Percentiles rank a stretch among this genome's conserved stretches.
Conservation (phyloP, 495 filamentous ascomycete species). For the Aspergillus nanangensis region DNA sequence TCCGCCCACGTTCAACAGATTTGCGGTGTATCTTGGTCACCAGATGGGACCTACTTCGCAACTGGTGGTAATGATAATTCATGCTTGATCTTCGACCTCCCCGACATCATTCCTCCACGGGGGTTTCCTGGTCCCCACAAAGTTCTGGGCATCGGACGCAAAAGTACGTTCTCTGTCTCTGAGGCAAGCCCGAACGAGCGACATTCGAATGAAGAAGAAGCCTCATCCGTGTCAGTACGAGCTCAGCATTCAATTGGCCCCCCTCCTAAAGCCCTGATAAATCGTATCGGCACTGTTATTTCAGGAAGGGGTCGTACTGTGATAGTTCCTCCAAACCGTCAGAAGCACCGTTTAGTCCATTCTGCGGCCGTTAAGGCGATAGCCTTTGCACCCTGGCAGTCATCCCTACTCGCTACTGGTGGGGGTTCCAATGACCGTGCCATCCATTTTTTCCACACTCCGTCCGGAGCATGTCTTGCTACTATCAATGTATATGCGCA, state of each 20-base stretch:
- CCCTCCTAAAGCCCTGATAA: too few species aligned
- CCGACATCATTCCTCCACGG: constrained; percentile 47
- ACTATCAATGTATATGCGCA: constrained; percentile 92
- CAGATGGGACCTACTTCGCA: constrained; percentile 70
- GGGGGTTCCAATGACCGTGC: constrained; percentile 91
- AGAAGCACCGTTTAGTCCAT: constrained; percentile 72
- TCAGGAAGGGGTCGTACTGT: constrained; percentile 25
- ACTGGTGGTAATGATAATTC: constrained; percentile 91
- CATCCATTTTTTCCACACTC: constrained; percentile 93
- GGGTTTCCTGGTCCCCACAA: background rate
- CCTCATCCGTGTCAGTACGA: constrained; percentile 16
- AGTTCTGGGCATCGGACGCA: background rate
- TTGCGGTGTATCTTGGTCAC: constrained; percentile 87
- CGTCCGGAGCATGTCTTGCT: constrained; percentile 77
- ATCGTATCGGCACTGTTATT: constrained; percentile 24
- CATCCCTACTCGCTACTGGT: constrained; percentile 81
- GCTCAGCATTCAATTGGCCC: too few species aligned
- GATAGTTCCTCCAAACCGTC: constrained; percentile 42
- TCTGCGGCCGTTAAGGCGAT: constrained; percentile 93
- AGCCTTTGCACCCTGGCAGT: constrained; percentile 94
- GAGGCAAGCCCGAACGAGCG: too few species aligned
- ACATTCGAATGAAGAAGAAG: constrained; percentile 11
- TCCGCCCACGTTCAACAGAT: constrained; percentile 83
- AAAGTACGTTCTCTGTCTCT: too few species aligned
- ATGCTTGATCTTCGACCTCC: constrained; percentile 74